Conservation (phyloP, 441 rosid genomes). For the Biscutella laevigata region DNA sequence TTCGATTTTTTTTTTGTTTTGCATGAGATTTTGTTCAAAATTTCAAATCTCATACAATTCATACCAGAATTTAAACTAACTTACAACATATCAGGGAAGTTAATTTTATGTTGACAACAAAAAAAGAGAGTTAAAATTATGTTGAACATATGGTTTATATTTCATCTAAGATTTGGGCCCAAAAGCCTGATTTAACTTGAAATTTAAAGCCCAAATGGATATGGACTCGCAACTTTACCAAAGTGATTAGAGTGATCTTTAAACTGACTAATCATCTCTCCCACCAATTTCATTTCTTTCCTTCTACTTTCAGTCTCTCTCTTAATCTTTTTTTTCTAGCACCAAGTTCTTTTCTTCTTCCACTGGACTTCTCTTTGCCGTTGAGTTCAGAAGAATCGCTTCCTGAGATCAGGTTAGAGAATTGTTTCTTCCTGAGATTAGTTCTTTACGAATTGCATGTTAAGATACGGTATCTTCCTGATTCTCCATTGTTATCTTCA, state of each 20-base stretch:
- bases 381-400: neutral
- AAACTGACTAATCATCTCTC: too few species aligned
- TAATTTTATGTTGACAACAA: too few species aligned
- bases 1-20: too few species aligned
- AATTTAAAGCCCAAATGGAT: slow-evolving; percentile 6
- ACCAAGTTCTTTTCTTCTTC: slow-evolving; percentile 7
- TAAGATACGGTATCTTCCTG: neutral
- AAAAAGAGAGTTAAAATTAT: too few species aligned
- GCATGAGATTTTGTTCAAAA: too few species aligned
- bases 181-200: neutral
- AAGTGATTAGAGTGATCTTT: too few species aligned
- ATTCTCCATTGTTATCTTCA: neutral
- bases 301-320: slow-evolving; percentile 19
- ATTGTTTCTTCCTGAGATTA: neutral
- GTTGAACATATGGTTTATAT: neutral
- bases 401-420: slow-evolving; percentile 12
- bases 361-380: neutral
- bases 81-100: too few species aligned
- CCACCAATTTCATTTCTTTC: slow-evolving; percentile 17
- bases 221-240: neutral
- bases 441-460: neutral
- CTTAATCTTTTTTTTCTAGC: neutral
- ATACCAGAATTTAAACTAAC: too few species aligned
- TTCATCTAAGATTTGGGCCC: neutral
- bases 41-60: too few species aligned